phyloP scores from a whole-genome alignment of 208 protist genomes.

The Angomonas ambiguus region DNA sequence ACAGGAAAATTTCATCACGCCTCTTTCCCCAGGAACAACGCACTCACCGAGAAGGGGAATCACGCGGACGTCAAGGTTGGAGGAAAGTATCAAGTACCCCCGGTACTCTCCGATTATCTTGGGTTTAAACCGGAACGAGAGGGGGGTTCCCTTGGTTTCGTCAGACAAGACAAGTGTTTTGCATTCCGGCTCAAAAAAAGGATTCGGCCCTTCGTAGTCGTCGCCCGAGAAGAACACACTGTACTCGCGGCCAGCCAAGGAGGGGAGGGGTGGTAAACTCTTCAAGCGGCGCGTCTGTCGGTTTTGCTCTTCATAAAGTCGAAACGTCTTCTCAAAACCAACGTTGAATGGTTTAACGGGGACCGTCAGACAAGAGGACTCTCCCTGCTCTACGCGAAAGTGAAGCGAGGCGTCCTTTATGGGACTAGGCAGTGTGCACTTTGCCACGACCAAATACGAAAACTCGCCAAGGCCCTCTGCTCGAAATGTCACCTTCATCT shows the following conservation, averaged over 20 bases:
- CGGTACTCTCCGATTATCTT: conserved; percentile 79
- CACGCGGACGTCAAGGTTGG: conserved; percentile 81
- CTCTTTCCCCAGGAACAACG: conserved; percentile 60
- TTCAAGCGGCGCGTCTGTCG: conserved; percentile 17
- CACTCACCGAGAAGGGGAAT: conserved; percentile 76
- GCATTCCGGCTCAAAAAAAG: conserved; percentile 60
- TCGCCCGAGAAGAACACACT: conserved; percentile 64
- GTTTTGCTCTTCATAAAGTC: conserved; percentile 61
- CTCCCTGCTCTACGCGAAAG: conserved; percentile 68
- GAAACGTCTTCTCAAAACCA: conserved; percentile 64
- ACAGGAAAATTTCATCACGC: conserved; percentile 83
- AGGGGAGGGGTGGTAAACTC: conserved; percentile 12
- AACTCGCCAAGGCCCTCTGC: conserved; percentile 90
- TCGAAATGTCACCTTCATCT: conserved; percentile 68
- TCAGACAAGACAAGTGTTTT: conserved; percentile 18
- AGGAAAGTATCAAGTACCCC: conserved; percentile 78
- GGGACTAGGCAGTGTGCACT: conserved; percentile 47
- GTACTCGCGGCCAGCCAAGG: conserved; percentile 31
- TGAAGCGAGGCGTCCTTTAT: conserved; percentile 27
- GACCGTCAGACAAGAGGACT: conserved; percentile 35
- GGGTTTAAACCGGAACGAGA: conserved; percentile 72
- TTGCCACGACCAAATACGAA: conserved; percentile 71
- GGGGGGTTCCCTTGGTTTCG: conserved; percentile 7
- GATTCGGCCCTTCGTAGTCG: conserved; percentile 67
- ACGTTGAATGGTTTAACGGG: conserved; percentile 46